Conservation (phyloP, 2,329 filamentous ascomycete genomes). For the Cadophora gregata region DNA sequence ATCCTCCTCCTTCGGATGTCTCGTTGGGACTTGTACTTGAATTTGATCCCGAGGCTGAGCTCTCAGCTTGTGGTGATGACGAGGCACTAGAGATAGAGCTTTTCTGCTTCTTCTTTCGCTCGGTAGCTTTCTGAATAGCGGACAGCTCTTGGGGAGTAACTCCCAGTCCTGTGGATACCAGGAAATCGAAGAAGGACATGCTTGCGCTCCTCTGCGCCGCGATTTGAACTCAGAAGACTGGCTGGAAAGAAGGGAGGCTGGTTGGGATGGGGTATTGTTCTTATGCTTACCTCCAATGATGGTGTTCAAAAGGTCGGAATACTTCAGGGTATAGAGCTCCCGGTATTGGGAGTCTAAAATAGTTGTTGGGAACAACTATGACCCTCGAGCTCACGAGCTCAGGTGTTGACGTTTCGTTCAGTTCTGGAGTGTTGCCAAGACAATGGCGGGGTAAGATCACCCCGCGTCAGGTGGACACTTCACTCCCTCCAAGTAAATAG, state of each 20-base stretch:
- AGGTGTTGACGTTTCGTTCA: neutral
- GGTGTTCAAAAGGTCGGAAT: neutral
- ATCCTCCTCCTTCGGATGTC: neutral
- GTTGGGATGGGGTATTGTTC: neutral
- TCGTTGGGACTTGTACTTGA: neutral
- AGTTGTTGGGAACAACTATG: no score
- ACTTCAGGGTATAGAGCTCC: no score
- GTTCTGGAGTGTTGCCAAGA: neutral
- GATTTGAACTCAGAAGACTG: neutral
- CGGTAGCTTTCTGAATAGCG: neutral
- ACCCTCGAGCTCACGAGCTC: no score
- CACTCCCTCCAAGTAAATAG: neutral
- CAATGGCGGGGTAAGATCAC: slow-evolving; percentile 15
- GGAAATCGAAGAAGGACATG: slow-evolving; percentile 14
- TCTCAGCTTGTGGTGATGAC: neutral
- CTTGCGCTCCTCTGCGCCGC: neutral
- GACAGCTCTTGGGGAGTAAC: slow-evolving; percentile 7
- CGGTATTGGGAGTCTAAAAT: neutral
- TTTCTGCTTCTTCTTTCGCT: neutral
- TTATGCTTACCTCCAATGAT: neutral
- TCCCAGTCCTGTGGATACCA: neutral
- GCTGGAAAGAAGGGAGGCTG: neutral
- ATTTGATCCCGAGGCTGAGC: neutral
- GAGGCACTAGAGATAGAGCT: neutral
- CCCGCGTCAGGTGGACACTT: slow-evolving; percentile 8